phyloP scores from a whole-genome alignment of 352 stramenopile genomes.

The Phytophthora citrophthora region DNA sequence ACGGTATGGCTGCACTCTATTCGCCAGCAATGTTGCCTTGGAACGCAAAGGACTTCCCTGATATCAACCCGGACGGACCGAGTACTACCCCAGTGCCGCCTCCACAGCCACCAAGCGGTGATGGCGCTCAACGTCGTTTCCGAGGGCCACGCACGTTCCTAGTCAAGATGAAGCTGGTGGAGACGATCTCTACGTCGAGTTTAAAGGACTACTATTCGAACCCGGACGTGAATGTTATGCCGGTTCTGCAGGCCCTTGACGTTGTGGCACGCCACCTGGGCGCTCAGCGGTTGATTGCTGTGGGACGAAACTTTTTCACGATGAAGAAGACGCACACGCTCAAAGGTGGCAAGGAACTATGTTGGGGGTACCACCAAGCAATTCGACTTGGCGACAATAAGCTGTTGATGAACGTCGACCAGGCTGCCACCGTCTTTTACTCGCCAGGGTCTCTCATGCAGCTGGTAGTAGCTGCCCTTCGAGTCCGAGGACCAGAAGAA shows the following conservation, averaged over 20 bases:
- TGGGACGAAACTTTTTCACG: slow-evolving; percentile 75
- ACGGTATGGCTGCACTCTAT: slow-evolving; percentile 63
- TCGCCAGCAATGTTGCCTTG: slow-evolving; percentile 45
- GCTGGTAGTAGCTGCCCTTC: slow-evolving; percentile 47
- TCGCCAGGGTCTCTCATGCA: slow-evolving; percentile 50
- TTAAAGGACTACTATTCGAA: slow-evolving; percentile 52
- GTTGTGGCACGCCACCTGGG: slow-evolving; percentile 64
- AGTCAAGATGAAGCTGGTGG: slow-evolving; percentile 66
- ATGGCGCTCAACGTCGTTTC: slow-evolving; percentile 30
- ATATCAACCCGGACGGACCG: slow-evolving; percentile 47
- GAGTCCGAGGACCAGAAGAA: slow-evolving; percentile 31
- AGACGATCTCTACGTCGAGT: slow-evolving; percentile 54
- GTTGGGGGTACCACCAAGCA: slow-evolving; percentile 74
- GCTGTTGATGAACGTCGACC: slow-evolving; percentile 73
- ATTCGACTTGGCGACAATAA: slow-evolving; percentile 59
- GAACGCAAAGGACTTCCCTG: slow-evolving; percentile 50
- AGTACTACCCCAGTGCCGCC: slow-evolving; percentile 8
- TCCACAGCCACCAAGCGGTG: slow-evolving; percentile 11
- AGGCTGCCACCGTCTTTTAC: slow-evolving; percentile 74
- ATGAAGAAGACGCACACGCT: slow-evolving; percentile 66
- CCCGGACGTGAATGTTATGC: slow-evolving; percentile 58
- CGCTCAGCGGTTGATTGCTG: slow-evolving; percentile 54
- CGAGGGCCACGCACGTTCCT: slow-evolving; percentile 54
- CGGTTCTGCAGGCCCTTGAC: slow-evolving; percentile 66
- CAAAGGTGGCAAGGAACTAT: slow-evolving; percentile 66